Base-by-base conservation (phyloP, 1,284 basidiomycete species). In the Papiliotrema nemorosa region DNA sequence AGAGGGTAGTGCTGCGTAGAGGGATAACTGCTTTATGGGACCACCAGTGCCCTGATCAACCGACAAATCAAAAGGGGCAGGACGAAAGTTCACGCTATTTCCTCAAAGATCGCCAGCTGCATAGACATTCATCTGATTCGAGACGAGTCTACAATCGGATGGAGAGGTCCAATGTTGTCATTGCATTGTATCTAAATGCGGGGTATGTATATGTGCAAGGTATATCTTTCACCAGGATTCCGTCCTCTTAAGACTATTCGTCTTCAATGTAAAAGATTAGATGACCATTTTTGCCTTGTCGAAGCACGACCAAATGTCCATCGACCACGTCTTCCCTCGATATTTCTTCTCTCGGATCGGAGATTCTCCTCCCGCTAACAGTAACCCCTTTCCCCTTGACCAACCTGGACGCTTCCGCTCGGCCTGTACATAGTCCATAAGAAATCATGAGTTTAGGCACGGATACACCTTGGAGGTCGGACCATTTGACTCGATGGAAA, bases 241-340 rank as follows among this genome's bases (percentile, higher is more conserved):
- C n/a, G n/a, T n/a, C n/a, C n/a, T n/a, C n/a, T n/a, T n/a, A n/a
- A n/a, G n/a, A n/a, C n/a, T n/a, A n/a, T n/a, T n/a, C n/a, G n/a
- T n/a, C n/a, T 24, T 73, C 70, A 18, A 75, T 33, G 42, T 67
- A 81, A 5, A 90, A 67, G 41, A 91, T 78, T n/a, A 84, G 71
- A 51, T 85, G 78, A 46, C 84, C 86, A 55, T 85, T 82, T 71
- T 85, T 89, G 5, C 90, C 90, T 27, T 83, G 81, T 43, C 86
- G 80, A 21, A 93, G 59, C 50, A 93, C 80, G 10, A 80, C 81
- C 5, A 92, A 64, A 35, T 78, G 78, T 10, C 75, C 78, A 58
- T 85, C 84, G 14, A 92, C 74, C 33, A 93, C 76, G 58, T 85
- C 79, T 0, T 60, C 60, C 21, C 60, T 57, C n/a, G 66, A 55